A percentile compares a stretch with the other conserved stretches of the same genome.
These are phyloP conservation scores for Plectosphaerella plurivora DNA, from an alignment of 2,329 filamentous ascomycete species.

Conservation along the genomic window DNA sequence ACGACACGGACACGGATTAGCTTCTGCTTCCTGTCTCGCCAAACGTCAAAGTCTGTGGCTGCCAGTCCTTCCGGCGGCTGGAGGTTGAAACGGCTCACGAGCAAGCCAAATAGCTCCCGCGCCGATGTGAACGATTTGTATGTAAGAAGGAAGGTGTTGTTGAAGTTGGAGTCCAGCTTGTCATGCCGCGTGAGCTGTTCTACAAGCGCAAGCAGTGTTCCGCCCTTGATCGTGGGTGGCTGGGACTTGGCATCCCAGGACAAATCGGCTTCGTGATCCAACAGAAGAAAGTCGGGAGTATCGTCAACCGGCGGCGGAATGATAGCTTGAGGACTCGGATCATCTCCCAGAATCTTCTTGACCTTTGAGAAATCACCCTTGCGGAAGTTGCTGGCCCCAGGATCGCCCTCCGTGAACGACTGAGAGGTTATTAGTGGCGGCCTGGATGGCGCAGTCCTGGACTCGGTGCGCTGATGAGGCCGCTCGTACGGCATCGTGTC, in stretches of 20 bases:
- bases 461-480: slow-evolving; percentile 53
- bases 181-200: slow-evolving; percentile 96
- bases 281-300: slow-evolving; percentile 74
- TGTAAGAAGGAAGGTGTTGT: slow-evolving; percentile 95
- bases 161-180: slow-evolving; percentile 90
- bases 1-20: slow-evolving; percentile 93
- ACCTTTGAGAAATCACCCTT: slow-evolving; percentile 62
- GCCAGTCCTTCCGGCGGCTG: slow-evolving; percentile 82
- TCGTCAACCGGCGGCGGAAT: slow-evolving; percentile 59
- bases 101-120: slow-evolving; percentile 83
- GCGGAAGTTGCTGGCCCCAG: slow-evolving; percentile 44
- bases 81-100: slow-evolving; percentile 87
- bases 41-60: slow-evolving; percentile 72
- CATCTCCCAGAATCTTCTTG: slow-evolving; percentile 63
- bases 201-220: slow-evolving; percentile 81
- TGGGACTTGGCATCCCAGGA: slow-evolving; percentile 82
- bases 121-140: slow-evolving; percentile 94
- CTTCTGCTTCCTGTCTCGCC: slow-evolving; percentile 93
- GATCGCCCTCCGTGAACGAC: slow-evolving; percentile 61
- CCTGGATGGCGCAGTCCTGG: slow-evolving; percentile 36
- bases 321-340: slow-evolving; percentile 45
- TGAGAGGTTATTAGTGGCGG: slow-evolving; percentile 50
- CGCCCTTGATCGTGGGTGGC: slow-evolving; percentile 76
- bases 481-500: slow-evolving; percentile 54
- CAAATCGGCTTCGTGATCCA: slow-evolving; percentile 86